Evolutionary conservation across 2,329 filamentous ascomycete genomes (phyloP), one percentile per base, ranked within the genome.

Genomic region (Dactylellina parvicollis): DNA sequence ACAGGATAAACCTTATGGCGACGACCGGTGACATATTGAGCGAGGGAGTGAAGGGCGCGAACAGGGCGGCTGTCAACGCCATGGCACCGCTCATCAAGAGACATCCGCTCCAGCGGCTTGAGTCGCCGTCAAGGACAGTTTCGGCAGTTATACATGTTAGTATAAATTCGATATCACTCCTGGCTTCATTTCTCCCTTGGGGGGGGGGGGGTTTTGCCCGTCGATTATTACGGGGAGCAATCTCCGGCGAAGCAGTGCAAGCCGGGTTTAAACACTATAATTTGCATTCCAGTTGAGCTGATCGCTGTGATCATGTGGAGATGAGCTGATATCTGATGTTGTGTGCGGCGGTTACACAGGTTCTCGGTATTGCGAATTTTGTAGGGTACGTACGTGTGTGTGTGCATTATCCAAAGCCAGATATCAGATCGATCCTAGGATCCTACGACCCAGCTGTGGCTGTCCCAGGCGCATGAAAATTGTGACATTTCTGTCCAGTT

Each of bases 71-170:
- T 34, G 46, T 54, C 50, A 57, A 47, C 9, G 42, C 40, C 12
- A 72, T 65, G 59, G 32, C n/a, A 30, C 59, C 59, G 28, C 22
- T 65, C 22, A 54, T 65, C 18, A 34, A 59, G 14, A 42, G 67
- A 40, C 89, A 92, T 81, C 86, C 85, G 44, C 83, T 90, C 3
- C 90, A 92, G 80, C 84, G 88, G 38, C 81, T 91, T 18, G 78
- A 84, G 2, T 88, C 89, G 70, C 90, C 90, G 0, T 89, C 88
- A 1, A 85, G 85, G 69, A 85, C 85, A 40, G 77, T 86, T 65
- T 92, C 90, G 1, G 84, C 89, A 20, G 71, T 86, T 8, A 79
- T 91, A 42, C 90, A 92, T 79, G 79, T 83, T 74, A 75, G 73
- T 75, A 69, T 59, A 22, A n/a, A 57, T 62, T 49, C 50, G 57